A percentile compares a stretch with the other conserved stretches of the same genome.
These are phyloP conservation scores for Acacia crassicarpa DNA, from an alignment of 306 rosid species.

Conservation along the genomic window DNA sequence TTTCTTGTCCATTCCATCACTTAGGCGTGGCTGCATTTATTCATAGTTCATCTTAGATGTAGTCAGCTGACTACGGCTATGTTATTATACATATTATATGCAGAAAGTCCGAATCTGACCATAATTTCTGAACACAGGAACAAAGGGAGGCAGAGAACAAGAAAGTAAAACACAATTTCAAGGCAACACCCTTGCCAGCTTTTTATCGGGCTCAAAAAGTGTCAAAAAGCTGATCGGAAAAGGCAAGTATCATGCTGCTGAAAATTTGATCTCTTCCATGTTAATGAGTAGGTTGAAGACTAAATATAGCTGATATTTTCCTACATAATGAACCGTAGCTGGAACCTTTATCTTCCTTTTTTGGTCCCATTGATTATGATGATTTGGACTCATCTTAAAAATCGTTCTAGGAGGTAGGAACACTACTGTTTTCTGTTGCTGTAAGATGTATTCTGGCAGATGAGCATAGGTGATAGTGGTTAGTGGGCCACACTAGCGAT, in stretches of 20 bases:
- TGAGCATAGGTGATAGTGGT: background rate
- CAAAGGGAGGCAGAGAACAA: slow-evolving; percentile 12
- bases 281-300: background rate
- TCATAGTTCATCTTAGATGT: slow-evolving; percentile 4
- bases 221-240: slow-evolving; percentile 40
- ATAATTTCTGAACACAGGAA: slow-evolving; percentile 41
- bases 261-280: background rate
- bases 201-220: slow-evolving; percentile 39
- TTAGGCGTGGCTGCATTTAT: background rate
- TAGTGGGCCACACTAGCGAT: background rate
- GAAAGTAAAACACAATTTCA: slow-evolving; percentile 43
- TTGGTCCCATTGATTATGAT: background rate
- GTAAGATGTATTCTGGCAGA: background rate
- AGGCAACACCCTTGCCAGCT: slow-evolving; percentile 50
- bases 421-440: background rate
- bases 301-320: background rate
- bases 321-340: background rate
- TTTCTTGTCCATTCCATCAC: slow-evolving; percentile 9
- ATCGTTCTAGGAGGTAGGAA: background rate
- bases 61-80: background rate
- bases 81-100: background rate
- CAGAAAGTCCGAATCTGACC: slow-evolving; percentile 9
- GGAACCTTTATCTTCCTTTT: background rate
- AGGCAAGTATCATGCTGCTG: slow-evolving; percentile 39
- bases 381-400: background rate